Conservation (phyloP, 2,329 filamentous ascomycete species). For the Mycosphaerelloides madeirae region DNA sequence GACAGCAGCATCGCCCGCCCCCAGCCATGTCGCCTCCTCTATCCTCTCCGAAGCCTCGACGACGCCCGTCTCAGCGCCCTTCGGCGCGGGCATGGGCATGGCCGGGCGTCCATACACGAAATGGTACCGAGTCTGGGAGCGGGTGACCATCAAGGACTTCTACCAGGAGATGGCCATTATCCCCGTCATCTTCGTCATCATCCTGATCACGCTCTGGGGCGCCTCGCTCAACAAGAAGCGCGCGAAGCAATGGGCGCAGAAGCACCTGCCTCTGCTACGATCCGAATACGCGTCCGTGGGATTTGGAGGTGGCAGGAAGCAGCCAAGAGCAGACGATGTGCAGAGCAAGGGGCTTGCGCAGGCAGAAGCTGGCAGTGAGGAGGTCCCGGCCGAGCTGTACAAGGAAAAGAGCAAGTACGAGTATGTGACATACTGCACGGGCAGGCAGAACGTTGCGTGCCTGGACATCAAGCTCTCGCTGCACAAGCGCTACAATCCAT, state of each 20-base stretch:
- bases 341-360: neutral
- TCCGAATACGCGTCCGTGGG: constrained; percentile 85
- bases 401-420: constrained; percentile 86
- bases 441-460: constrained; percentile 88
- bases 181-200: constrained; percentile 65
- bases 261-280: constrained; percentile 66
- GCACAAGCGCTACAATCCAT: constrained; percentile 81
- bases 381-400: constrained; percentile 57
- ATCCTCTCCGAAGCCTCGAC: constrained; percentile 43
- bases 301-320: constrained; percentile 62
- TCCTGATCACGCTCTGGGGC: constrained; percentile 77
- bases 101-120: constrained; percentile 69
- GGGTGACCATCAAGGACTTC: constrained; percentile 78
- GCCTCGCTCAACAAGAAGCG: constrained; percentile 72
- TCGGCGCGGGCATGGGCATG: constrained; percentile 40
- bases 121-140: constrained; percentile 97
- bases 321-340: constrained; percentile 68
- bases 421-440: constrained; percentile 81
- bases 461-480: constrained; percentile 78
- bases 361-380: constrained; percentile 34
- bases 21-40: constrained; percentile 48
- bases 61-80: constrained; percentile 17
- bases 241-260: constrained; percentile 73
- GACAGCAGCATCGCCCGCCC: constrained; percentile 63
- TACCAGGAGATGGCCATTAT: constrained; percentile 79